Conservation (phyloP, 164 flowering plant species). For the Kalanchoe fedtschenkoi region DNA sequence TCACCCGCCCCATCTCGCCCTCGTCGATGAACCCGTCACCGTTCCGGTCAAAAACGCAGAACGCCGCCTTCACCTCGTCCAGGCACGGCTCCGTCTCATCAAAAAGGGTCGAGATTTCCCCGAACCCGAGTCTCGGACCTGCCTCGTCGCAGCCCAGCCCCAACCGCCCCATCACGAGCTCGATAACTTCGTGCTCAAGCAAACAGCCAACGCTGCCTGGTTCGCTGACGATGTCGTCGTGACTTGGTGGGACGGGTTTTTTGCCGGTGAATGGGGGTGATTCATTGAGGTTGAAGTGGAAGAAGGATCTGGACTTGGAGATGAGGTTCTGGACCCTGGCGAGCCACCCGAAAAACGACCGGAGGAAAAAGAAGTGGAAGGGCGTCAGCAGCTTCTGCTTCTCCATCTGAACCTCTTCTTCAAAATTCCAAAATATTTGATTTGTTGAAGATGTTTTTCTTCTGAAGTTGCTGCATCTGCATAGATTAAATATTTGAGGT, state of each 20-base stretch:
- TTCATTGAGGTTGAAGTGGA: too few relatives aligned
- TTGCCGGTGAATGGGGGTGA: slow-evolving; percentile 5
- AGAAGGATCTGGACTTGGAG: slow-evolving; percentile 9
- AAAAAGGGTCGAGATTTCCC: slow-evolving; percentile 23
- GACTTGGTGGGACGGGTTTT: slow-evolving; percentile 4
- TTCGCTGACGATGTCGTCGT: slow-evolving; percentile 1
- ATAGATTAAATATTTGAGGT: not conserved
- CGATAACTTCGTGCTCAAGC: slow-evolving; percentile 20
- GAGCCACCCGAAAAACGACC: slow-evolving; percentile 1
- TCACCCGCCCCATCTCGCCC: slow-evolving; percentile 30
- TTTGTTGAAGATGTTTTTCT: too few relatives aligned
- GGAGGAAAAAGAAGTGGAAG: not conserved
- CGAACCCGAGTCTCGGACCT: slow-evolving; percentile 10
- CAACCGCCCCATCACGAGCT: slow-evolving; percentile 27
- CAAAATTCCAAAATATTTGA: too few relatives aligned
- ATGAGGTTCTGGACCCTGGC: slow-evolving; percentile 7
- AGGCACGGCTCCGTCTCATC: slow-evolving; percentile 33
- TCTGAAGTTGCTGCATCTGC: not conserved
- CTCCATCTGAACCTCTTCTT: slow-evolving; percentile 2
- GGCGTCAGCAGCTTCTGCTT: not conserved
- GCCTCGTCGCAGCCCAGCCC: slow-evolving; percentile 19
- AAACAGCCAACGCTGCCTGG: slow-evolving; percentile 11
- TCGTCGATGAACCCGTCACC: slow-evolving; percentile 38
- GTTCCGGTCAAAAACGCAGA: slow-evolving; percentile 32
- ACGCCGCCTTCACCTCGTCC: slow-evolving; percentile 30